Evolutionary conservation across 805 yeast genomes (phyloP).

Genomic region (Wickerhamomyces mucosus): DNA sequence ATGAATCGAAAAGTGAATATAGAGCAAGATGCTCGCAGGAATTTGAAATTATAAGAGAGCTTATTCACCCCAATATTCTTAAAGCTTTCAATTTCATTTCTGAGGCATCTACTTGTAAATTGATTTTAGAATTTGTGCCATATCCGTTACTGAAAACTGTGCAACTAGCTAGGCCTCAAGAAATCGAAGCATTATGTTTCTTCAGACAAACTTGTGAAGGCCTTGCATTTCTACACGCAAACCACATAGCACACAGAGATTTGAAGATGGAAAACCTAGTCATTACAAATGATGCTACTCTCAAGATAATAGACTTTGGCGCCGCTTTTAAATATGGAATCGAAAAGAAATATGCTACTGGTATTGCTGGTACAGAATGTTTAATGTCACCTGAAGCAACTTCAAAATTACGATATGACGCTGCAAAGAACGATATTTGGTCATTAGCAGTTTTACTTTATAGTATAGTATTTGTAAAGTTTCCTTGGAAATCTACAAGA

Average conservation of each 20-base stretch:
- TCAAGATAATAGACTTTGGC: constrained; percentile 94
- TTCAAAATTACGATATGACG: constrained; percentile 58
- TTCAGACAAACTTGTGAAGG: constrained; percentile 94
- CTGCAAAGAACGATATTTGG: constrained; percentile 82
- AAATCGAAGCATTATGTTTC: constrained; percentile 87
- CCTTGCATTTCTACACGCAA: constrained; percentile 84
- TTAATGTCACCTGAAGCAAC: constrained; percentile 86
- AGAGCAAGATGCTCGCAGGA: constrained; percentile 67
- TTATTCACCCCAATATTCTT: constrained; percentile 65
- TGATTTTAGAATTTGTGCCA: constrained; percentile 86
- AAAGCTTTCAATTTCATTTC: constrained; percentile 64
- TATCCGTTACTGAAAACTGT: constrained; percentile 83
- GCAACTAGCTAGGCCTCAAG: constrained; percentile 83
- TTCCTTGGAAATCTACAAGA: constrained; percentile 41
- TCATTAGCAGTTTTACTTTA: constrained; percentile 78
- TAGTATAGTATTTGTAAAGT: constrained; percentile 51
- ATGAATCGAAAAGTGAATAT: constrained; percentile 59
- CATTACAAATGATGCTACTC: constrained; percentile 88
- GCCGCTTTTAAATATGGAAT: constrained; percentile 63
- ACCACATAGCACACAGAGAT: constrained; percentile 94
- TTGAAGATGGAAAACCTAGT: constrained; percentile 92
- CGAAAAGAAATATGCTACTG: constrained; percentile 52
- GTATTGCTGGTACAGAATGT: constrained; percentile 90
- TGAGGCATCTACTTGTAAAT: constrained; percentile 46
- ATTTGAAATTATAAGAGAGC: constrained; percentile 60